These are phyloP conservation scores for Phytophthora rubi DNA, from an alignment of 352 stramenopile species.

Conservation along the genomic window DNA sequence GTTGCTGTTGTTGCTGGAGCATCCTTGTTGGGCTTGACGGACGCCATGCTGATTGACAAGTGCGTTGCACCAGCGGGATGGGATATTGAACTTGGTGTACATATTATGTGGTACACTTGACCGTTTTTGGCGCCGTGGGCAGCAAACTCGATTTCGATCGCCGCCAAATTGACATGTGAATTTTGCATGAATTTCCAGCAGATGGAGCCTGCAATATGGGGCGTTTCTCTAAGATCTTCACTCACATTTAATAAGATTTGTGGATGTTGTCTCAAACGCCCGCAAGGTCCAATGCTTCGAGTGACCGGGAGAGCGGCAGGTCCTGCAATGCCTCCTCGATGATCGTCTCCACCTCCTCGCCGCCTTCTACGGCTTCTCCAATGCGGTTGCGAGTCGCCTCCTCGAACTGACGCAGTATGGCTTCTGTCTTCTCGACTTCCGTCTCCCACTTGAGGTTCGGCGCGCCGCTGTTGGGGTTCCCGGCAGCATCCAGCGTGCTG, in stretches of 20 bases:
- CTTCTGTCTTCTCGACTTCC: conserved; percentile 82
- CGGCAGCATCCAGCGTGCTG: conserved; percentile 42
- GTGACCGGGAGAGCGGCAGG: conserved; percentile 69
- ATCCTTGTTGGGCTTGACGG: conserved; percentile 10
- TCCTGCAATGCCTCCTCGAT: conserved; percentile 75
- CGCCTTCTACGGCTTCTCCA: conserved; percentile 51
- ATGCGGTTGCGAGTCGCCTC: conserved; percentile 76
- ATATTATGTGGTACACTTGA: conserved; percentile 6
- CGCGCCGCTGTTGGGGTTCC: conserved; percentile 42
- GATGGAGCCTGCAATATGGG: background rate
- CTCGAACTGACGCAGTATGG: conserved; percentile 83
- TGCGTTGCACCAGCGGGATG: conserved; percentile 14
- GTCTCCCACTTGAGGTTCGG: conserved; percentile 76
- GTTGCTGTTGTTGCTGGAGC: background rate
- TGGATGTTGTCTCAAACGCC: conserved; percentile 46
- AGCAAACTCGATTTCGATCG: conserved; percentile 18
- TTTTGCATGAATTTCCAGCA: conserved; percentile 3
- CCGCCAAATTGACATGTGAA: conserved; percentile 21
- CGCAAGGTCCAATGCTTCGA: conserved; percentile 82
- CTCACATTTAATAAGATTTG: background rate
- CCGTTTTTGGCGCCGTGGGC: conserved; percentile 13
- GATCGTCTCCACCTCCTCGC: conserved; percentile 64
- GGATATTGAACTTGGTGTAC: conserved; percentile 16
- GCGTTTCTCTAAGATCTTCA: background rate
- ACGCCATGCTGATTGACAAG: conserved; percentile 31